Evolutionary conservation across 176 grass and related monocot genomes (phyloP).

Genomic region (Carex littledalei): DNA sequence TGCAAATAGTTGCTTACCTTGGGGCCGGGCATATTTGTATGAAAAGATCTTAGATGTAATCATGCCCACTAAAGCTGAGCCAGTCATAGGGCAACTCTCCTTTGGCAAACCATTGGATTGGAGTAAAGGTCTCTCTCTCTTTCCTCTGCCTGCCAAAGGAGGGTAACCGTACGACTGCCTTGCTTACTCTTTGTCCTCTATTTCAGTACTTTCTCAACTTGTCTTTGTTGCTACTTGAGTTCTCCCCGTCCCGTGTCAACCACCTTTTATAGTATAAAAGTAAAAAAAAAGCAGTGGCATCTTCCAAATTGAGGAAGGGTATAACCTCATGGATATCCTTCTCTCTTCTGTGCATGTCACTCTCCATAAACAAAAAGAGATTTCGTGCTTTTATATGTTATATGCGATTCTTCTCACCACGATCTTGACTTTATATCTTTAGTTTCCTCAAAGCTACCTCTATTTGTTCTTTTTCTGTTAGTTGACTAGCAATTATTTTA

Average conservation of each 20-base stretch:
- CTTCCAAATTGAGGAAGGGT: not conserved
- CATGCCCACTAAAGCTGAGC: slow-evolving; percentile 15
- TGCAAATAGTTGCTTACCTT: not conserved
- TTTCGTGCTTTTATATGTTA: not conserved
- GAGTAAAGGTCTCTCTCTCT: not conserved
- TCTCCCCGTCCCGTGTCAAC: not conserved
- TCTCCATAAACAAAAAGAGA: slow-evolving; percentile 5
- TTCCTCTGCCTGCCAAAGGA: slow-evolving; percentile 21
- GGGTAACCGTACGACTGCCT: slow-evolving; percentile 25
- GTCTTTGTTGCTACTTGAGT: not conserved
- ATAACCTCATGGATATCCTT: slow-evolving; percentile 27
- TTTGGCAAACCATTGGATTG: slow-evolving; percentile 27
- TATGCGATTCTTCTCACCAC: slow-evolving; percentile 20
- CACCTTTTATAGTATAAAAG: not conserved
- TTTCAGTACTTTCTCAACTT: not conserved
- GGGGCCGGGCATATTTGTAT: not conserved
- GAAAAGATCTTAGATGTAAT: not conserved
- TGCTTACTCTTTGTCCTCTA: not conserved
- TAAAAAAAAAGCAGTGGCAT: not conserved
- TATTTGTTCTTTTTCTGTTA: not conserved
- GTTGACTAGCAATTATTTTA: not conserved
- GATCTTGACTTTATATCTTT: slow-evolving; percentile 8
- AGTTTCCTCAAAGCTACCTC: not conserved
- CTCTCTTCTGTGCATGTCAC: not conserved
- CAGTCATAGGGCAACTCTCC: slow-evolving; percentile 45